A percentile compares a stretch with the other conserved stretches of the same genome.
Conservation (phyloP, 495 filamentous ascomycete genomes). For the Chlorociboria aeruginascens region DNA sequence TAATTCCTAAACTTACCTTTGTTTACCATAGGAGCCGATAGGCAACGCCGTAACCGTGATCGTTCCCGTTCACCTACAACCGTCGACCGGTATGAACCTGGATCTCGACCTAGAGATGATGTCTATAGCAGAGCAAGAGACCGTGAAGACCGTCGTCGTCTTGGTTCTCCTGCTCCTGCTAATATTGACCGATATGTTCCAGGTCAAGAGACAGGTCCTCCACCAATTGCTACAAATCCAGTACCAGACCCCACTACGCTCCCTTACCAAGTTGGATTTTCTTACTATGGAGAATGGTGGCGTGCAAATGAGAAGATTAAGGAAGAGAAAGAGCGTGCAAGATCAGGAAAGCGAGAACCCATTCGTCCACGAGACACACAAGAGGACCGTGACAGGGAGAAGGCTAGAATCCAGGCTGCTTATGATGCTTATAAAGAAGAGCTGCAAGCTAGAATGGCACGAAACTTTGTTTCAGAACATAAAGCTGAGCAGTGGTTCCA, state of each 20-base stretch:
- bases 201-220: constrained; percentile 52
- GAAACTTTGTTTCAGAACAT: constrained; percentile 77
- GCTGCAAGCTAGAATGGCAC: constrained; percentile 80
- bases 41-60: constrained; percentile 30
- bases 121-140: constrained; percentile 54
- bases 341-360: constrained; percentile 60
- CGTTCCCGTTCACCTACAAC: constrained; percentile 62
- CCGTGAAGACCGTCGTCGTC: constrained; percentile 49
- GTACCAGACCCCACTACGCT: constrained; percentile 72
- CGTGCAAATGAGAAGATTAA: constrained; percentile 71
- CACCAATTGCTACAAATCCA: constrained; percentile 55
- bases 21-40: constrained; percentile 10
- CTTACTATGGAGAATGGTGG: constrained; percentile 97
- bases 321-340: constrained; percentile 71
- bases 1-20: constrained; percentile 5
- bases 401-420: constrained; percentile 77
- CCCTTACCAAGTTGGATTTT: constrained; percentile 91
- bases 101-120: constrained; percentile 43
- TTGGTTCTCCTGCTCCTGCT: constrained; percentile 45
- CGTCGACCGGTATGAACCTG: constrained; percentile 63
- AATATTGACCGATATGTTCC: constrained; percentile 96
- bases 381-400: constrained; percentile 82
- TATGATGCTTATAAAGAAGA: constrained; percentile 95
- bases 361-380: constrained; percentile 62
- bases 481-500: constrained; percentile 96